phyloP scores from a whole-genome alignment of 495 filamentous ascomycete species.

The Hyaloscypha finlandica region DNA sequence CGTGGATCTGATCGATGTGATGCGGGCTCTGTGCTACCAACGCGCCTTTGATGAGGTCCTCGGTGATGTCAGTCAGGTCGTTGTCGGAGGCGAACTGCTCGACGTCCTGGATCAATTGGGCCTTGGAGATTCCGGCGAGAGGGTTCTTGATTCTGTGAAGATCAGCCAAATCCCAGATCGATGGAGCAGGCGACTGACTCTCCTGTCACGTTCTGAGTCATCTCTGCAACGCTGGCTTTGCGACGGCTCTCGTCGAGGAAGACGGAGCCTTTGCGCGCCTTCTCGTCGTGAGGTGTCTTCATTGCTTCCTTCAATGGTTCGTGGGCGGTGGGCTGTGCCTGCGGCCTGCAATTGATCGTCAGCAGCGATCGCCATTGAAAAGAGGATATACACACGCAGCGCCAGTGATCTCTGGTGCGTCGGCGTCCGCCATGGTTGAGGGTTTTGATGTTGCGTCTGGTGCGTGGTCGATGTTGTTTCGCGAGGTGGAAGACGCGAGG shows the following conservation, averaged over 20 bases:
- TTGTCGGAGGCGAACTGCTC: slow-evolving; percentile 51
- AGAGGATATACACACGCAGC: slow-evolving; percentile 15
- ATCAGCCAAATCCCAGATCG: slow-evolving; percentile 16
- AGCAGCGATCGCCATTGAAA: neutral
- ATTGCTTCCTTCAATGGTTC: neutral
- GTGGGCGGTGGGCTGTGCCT: neutral
- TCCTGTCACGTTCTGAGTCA: slow-evolving; percentile 22
- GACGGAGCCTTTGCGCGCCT: slow-evolving; percentile 14
- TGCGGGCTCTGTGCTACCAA: slow-evolving; percentile 63
- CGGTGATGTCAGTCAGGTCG: slow-evolving; percentile 46
- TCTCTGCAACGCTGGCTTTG: slow-evolving; percentile 19
- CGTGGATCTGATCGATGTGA: slow-evolving; percentile 54
- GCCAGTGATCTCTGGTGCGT: slow-evolving; percentile 7
- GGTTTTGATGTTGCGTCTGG: neutral
- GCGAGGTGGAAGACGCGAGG: neutral
- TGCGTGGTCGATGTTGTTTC: neutral
- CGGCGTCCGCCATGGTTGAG: slow-evolving; percentile 9
- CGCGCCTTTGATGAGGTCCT: slow-evolving; percentile 59
- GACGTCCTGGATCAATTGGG: slow-evolving; percentile 56
- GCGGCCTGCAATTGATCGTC: slow-evolving; percentile 8
- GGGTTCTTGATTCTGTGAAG: slow-evolving; percentile 60
- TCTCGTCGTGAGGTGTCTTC: neutral
- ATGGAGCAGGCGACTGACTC: slow-evolving; percentile 18
- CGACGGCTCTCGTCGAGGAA: slow-evolving; percentile 8
- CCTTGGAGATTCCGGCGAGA: slow-evolving; percentile 53